These are phyloP conservation scores for Huntiella bhutanensis DNA, from an alignment of 2,329 filamentous ascomycete genomes.

Conservation along the genomic window DNA sequence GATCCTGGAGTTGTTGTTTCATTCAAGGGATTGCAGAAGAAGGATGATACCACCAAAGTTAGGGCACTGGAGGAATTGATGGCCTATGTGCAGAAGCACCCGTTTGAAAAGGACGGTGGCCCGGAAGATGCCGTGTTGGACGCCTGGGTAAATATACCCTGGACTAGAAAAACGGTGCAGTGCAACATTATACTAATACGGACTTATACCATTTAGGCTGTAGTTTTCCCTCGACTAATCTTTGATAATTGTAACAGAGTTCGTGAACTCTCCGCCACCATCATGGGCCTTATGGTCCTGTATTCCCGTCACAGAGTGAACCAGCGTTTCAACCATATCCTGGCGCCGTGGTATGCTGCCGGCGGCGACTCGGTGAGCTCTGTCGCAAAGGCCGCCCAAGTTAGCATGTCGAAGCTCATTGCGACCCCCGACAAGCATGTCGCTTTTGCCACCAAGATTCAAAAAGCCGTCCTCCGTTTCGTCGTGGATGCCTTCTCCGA, in stretches of 20 bases:
- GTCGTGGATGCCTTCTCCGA: conserved; percentile 66
- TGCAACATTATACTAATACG: background rate
- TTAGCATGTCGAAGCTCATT: conserved; percentile 59
- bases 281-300: conserved; percentile 24
- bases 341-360: conserved; percentile 82
- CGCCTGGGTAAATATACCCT: conserved; percentile 46
- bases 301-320: conserved; percentile 66
- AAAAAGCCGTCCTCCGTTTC: conserved; percentile 63
- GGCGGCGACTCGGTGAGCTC: conserved; percentile 68
- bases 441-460: conserved; percentile 65
- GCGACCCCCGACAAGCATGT: conserved; percentile 59
- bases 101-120: conserved; percentile 35
- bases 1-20: conserved; percentile 68
- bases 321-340: conserved; percentile 53
- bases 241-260: conserved; percentile 53
- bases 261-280: conserved; percentile 37
- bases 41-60: conserved; percentile 77
- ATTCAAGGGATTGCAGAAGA: conserved; percentile 87
- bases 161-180: background rate
- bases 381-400: conserved; percentile 56
- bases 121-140: conserved; percentile 70
- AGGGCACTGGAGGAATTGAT: conserved; percentile 80
- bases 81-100: conserved; percentile 37
- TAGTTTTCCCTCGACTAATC: conserved; percentile 56
- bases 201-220: conserved; percentile 33